Evolutionary conservation across 192 early-diverging fungal species (phyloP).

Genomic region (Linnemannia hyalina): DNA sequence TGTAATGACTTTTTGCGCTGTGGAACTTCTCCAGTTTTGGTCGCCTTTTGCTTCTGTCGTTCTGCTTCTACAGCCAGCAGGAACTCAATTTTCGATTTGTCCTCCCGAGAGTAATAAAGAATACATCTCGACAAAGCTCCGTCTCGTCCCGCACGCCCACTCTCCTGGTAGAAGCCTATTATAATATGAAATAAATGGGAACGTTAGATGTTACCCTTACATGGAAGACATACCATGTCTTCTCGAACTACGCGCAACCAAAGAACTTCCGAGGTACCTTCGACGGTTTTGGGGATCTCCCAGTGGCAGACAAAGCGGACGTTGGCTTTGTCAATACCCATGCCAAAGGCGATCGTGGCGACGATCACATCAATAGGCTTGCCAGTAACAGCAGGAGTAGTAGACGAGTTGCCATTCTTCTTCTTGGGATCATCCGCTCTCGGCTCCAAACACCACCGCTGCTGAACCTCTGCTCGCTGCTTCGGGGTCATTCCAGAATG

Average conservation of each 20-base stretch:
- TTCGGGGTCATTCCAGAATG: slow-evolving; percentile 56
- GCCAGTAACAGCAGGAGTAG: not conserved
- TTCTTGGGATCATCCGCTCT: not conserved
- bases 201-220: not conserved
- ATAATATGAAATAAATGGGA: not conserved
- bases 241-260: not conserved
- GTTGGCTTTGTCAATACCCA: slow-evolving; percentile 82
- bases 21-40: slow-evolving; percentile 60
- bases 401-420: not conserved
- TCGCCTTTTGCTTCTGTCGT: slow-evolving; percentile 77
- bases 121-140: slow-evolving; percentile 71
- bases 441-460: slow-evolving; percentile 25
- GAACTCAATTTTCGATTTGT: slow-evolving; percentile 77
- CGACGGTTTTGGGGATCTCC: slow-evolving; percentile 78
- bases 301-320: slow-evolving; percentile 81
- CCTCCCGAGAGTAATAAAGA: slow-evolving; percentile 82
- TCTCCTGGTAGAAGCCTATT: slow-evolving; percentile 80
- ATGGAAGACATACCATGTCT: not conserved
- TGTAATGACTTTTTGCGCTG: slow-evolving; percentile 7
- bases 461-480: slow-evolving; percentile 33
- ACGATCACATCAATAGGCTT: slow-evolving; percentile 73
- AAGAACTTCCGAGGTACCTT: slow-evolving; percentile 58
- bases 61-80: slow-evolving; percentile 52
- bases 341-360: slow-evolving; percentile 83
- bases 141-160: slow-evolving; percentile 75